These are phyloP conservation scores for Corymbia citriodora DNA, from an alignment of 441 rosid species.

Conservation along the genomic window DNA sequence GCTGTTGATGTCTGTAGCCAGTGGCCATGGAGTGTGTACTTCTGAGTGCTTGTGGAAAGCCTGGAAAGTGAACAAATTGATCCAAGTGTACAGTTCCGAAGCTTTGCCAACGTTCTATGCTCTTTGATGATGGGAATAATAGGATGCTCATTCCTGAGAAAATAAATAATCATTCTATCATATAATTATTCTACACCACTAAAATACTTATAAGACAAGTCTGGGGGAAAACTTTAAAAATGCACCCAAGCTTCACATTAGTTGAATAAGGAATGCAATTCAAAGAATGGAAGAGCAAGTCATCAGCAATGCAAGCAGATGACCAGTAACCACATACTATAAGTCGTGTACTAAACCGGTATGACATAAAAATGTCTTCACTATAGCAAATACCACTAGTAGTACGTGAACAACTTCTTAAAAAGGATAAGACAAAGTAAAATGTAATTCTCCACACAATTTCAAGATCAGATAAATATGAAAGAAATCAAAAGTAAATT, in stretches of 20 bases:
- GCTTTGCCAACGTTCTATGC: constrained; percentile 91
- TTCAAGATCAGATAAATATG: background rate
- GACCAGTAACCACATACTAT: background rate
- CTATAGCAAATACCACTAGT: background rate
- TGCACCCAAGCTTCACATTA: background rate
- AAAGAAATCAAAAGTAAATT: background rate
- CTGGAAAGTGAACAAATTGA: constrained; percentile 83
- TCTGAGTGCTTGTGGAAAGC: constrained; percentile 64
- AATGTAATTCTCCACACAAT: background rate
- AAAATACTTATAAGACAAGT: background rate
- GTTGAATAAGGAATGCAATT: background rate
- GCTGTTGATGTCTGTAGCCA: constrained; percentile 99
- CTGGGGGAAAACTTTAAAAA: background rate
- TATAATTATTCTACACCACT: background rate
- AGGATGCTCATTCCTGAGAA: constrained; percentile 85
- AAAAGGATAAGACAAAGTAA: background rate
- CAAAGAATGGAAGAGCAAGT: background rate
- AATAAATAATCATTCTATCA: background rate
- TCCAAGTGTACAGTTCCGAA: constrained; percentile 83
- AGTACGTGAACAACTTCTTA: background rate
- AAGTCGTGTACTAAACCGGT: background rate
- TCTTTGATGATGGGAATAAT: constrained; percentile 84
- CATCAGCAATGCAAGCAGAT: background rate
- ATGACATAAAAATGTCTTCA: background rate
- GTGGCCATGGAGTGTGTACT: constrained; percentile 77